phyloP scores from a whole-genome alignment of 352 stramenopile species.

The Stramenopiles sp. region DNA sequence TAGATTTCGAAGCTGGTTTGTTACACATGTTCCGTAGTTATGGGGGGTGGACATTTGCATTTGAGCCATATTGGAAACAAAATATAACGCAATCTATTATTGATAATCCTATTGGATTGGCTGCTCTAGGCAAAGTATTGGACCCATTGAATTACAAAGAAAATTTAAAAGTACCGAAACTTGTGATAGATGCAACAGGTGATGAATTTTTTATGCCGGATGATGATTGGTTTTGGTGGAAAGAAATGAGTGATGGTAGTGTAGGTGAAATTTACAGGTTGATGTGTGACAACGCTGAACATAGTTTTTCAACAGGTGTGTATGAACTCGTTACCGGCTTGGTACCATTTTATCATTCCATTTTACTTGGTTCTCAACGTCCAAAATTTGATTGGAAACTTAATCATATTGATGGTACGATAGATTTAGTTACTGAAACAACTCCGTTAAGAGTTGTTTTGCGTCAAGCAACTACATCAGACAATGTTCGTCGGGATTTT shows the following conservation, averaged over 20 bases:
- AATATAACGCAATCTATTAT: slow-evolving; percentile 15
- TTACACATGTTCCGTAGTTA: slow-evolving; percentile 18
- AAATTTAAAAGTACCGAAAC: slow-evolving; percentile 22
- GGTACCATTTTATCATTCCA: slow-evolving; percentile 7
- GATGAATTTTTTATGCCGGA: slow-evolving; percentile 22
- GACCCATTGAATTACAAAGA: slow-evolving; percentile 21
- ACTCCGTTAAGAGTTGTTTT: slow-evolving; percentile 13
- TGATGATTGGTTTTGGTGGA: slow-evolving; percentile 23
- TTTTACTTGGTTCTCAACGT: slow-evolving; percentile 10
- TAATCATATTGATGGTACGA: slow-evolving; percentile 11
- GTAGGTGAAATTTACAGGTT: slow-evolving; percentile 18
- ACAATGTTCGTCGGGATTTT: slow-evolving; percentile 18
- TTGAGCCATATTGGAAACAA: slow-evolving; percentile 18
- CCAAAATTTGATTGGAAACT: slow-evolving; percentile 19
- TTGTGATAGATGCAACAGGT: slow-evolving; percentile 19
- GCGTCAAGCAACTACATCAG: slow-evolving; percentile 9
- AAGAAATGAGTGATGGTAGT: too few relatives aligned
- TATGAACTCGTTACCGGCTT: slow-evolving; percentile 16
- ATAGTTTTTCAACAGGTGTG: slow-evolving; percentile 20
- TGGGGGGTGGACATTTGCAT: slow-evolving; percentile 18
- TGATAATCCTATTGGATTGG: slow-evolving; percentile 11
- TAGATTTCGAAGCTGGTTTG: slow-evolving; percentile 15
- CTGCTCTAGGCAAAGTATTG: slow-evolving; percentile 14
- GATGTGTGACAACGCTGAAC: slow-evolving; percentile 21
- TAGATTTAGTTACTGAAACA: slow-evolving; percentile 5